Percentiles rank a stretch among this genome's conserved stretches.
Evolutionary conservation across 331 rosid genomes (phyloP).

Genomic region (Arachis monticola): DNA sequence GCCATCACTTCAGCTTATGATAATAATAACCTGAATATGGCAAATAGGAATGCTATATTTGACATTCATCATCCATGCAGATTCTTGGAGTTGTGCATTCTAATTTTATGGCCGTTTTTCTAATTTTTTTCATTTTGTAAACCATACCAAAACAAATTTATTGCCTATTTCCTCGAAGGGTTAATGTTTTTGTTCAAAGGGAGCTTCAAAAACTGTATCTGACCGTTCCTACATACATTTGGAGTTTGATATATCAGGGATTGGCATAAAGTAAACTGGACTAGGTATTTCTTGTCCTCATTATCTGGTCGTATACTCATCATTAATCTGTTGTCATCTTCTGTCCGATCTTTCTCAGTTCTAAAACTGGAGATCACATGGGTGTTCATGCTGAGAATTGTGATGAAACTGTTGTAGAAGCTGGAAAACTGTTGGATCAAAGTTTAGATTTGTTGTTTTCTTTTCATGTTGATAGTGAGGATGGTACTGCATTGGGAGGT

Average conservation of each 20-base stretch:
- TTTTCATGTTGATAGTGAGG: conserved; percentile 72
- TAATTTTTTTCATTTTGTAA: conserved; percentile 13
- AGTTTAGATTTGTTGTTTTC: conserved; percentile 67
- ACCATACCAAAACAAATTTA: conserved; percentile 23
- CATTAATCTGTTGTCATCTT: conserved; percentile 26
- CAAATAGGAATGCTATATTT: conserved; percentile 66
- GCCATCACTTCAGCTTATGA: conserved; percentile 42
- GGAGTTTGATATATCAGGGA: conserved; percentile 81
- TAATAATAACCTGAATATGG: conserved; percentile 43
- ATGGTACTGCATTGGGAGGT: conserved; percentile 76
- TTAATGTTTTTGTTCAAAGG: conserved; percentile 68
- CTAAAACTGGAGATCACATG: conserved; percentile 92
- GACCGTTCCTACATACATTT: conserved; percentile 92
- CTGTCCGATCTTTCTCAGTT: conserved; percentile 52
- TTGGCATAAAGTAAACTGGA: conserved; percentile 70
- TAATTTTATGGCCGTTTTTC: conserved; percentile 29
- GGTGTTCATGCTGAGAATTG: conserved; percentile 84
- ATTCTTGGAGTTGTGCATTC: conserved; percentile 43
- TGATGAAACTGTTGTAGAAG: conserved; percentile 77
- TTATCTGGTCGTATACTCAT: conserved; percentile 12
- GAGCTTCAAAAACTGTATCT: conserved; percentile 82
- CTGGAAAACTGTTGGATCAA: conserved; percentile 73
- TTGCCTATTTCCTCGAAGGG: conserved; percentile 56
- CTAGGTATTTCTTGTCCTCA: conserved; percentile 18
- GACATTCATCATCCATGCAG: conserved; percentile 95